phyloP scores from a whole-genome alignment of 176 grass and related monocot species.

The Musa troglodytarum region DNA sequence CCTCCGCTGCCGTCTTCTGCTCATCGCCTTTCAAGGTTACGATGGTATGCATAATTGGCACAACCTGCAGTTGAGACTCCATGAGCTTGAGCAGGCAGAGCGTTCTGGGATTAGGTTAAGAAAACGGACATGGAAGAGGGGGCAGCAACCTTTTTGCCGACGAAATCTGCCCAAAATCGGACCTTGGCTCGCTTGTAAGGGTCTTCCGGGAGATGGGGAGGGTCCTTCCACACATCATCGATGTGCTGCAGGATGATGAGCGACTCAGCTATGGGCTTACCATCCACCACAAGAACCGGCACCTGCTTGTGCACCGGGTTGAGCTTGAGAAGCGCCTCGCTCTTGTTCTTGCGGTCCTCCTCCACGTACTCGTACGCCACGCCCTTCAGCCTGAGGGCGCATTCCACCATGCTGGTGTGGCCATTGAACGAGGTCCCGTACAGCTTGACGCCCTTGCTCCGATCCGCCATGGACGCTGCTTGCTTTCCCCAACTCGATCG shows the following conservation, averaged over 20 bases:
- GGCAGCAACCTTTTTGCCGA: slow-evolving; percentile 27
- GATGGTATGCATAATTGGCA: background rate
- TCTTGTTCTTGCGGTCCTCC: slow-evolving; percentile 37
- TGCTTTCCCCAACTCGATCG: too few relatives aligned
- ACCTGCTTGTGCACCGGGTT: slow-evolving; percentile 40
- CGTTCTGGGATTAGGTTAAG: too few relatives aligned
- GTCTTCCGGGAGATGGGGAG: slow-evolving; percentile 22
- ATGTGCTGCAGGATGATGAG: slow-evolving; percentile 24
- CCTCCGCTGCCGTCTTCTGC: slow-evolving; percentile 16
- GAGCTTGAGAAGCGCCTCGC: slow-evolving; percentile 26
- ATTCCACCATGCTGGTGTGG: slow-evolving; percentile 17
- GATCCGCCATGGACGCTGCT: too few relatives aligned
- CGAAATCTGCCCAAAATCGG: slow-evolving; percentile 33
- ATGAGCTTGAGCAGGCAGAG: too few relatives aligned
- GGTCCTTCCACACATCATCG: slow-evolving; percentile 25
- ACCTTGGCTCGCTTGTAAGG: slow-evolving; percentile 22
- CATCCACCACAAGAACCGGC: slow-evolving; percentile 30
- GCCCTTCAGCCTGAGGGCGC: slow-evolving; percentile 29
- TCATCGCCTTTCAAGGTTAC: background rate
- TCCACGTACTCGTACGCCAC: slow-evolving; percentile 24
- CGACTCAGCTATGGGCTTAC: slow-evolving; percentile 26
- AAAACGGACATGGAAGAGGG: too few relatives aligned
- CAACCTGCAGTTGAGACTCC: background rate
- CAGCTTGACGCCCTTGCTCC: slow-evolving; percentile 25
- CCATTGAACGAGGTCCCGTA: background rate